phyloP scores from a whole-genome alignment of 441 rosid species.

The Dalechampia spathulata region DNA sequence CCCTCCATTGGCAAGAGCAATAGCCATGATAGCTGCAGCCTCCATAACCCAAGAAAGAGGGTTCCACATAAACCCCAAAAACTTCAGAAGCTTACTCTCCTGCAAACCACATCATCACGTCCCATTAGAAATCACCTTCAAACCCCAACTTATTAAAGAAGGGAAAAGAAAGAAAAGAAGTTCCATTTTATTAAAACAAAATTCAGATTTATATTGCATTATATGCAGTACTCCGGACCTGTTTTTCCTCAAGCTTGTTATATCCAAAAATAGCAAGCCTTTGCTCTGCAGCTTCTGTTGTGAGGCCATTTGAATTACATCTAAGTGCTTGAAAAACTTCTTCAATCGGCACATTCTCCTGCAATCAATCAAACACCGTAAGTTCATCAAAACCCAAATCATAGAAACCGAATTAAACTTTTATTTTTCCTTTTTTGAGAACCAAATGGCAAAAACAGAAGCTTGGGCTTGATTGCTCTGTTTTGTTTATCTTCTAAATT shows the following conservation, averaged over 20 bases:
- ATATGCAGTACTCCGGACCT: too few species aligned
- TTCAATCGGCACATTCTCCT: constrained; percentile 93
- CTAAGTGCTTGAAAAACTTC: constrained; percentile 88
- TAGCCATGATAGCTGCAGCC: constrained; percentile 97
- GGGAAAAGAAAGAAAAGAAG: too few species aligned
- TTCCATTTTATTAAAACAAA: too few species aligned
- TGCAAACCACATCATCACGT: constrained; percentile 30
- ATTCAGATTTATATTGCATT: too few species aligned
- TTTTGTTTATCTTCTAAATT: constrained; percentile 53
- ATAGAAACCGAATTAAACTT: too few species aligned
- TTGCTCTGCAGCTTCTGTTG: constrained; percentile 63
- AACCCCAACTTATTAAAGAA: too few species aligned
- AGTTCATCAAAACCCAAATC: too few species aligned
- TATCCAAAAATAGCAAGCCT: constrained; percentile 83
- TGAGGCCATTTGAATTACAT: constrained; percentile 78
- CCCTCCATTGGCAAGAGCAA: constrained; percentile 97
- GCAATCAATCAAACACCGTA: too few species aligned
- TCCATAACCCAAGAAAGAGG: constrained; percentile 99
- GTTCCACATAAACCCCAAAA: constrained; percentile 95
- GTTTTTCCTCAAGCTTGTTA: constrained; percentile 94
- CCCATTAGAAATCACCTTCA: too few species aligned
- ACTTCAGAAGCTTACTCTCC: constrained; percentile 89
- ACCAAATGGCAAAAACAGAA: constrained; percentile 11
- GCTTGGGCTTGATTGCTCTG: constrained; percentile 17
- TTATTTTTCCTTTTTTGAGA: too few species aligned